Percentiles rank a stretch among this genome's conserved stretches.
Evolutionary conservation across 305 asterid genomes (phyloP).

Genomic region (Fraxinus platypoda): DNA sequence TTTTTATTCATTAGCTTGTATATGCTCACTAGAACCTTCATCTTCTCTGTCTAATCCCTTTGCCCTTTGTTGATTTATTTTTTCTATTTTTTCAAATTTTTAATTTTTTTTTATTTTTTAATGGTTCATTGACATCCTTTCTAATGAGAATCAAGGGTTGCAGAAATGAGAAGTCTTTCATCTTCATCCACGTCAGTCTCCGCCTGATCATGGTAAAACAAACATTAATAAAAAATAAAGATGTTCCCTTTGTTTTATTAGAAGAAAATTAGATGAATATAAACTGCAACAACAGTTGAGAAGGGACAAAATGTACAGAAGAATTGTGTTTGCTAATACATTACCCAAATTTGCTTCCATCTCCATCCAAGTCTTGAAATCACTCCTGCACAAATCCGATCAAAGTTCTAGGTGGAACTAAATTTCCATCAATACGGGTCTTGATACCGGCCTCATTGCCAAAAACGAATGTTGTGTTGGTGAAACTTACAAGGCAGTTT

Average conservation of each 20-base stretch:
- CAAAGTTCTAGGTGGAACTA: not conserved
- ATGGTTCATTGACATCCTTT: conserved; percentile 32
- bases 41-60: not conserved
- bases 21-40: not conserved
- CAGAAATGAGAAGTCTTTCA: conserved; percentile 33
- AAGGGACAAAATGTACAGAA: conserved; percentile 6
- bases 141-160: conserved; percentile 44
- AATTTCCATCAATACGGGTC: not conserved
- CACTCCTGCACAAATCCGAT: conserved; percentile 39
- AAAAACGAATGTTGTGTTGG: too few relatives aligned
- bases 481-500: not conserved
- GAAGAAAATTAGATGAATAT: not conserved
- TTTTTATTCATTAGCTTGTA: not conserved
- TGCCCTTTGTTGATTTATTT: not conserved
- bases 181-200: conserved; percentile 24
- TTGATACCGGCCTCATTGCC: conserved; percentile 10
- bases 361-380: conserved; percentile 37
- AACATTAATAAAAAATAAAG: not conserved
- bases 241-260: not conserved
- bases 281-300: not conserved
- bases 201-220: conserved; percentile 27
- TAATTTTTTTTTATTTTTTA: not conserved
- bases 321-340: conserved; percentile 33
- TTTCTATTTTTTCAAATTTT: conserved; percentile 15
- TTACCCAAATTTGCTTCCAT: conserved; percentile 47